Evolutionary conservation across 768 basidiomycete species (phyloP), one percentile per base, ranked within the genome.

Genomic region (Termitomyces sp.): DNA sequence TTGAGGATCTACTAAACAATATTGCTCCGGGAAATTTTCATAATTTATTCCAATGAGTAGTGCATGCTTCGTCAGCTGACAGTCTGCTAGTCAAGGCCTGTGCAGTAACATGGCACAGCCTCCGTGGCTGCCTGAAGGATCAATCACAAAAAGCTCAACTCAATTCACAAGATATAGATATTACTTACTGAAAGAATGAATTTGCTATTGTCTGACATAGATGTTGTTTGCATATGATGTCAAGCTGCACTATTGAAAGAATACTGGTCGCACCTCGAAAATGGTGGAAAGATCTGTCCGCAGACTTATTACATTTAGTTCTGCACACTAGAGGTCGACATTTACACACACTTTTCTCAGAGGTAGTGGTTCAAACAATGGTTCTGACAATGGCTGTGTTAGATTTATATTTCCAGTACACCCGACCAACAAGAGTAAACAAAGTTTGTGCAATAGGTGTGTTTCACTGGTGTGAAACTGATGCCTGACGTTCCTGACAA

Each of bases 31-130:
- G 9, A 58, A 29, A 31, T 58, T 58, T 3, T 37, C 46, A 10
- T 58, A 58, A 25, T 58, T 58, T 17, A 57, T 57, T 1, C 10
- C 56, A 36, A 57, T 49, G 2, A 57, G 45, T 2, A 57, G 56
- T 8, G 56, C 37, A 9, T 47, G 45, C 17, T 57, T 57, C 25
- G 46, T 45, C 9, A n/a, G 20, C 43, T n/a, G 14, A 29, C 29
- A 7, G 29, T 25, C 12, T 1, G 5, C 29, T 32, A 49, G 2
- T 17, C 3, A 15, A 8, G 12, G 12, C 31, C 29, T 15, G 29
- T 11, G 12, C 31, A 14, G 31, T 3, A 5, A 29, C 47, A 11
- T 12, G 4, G 31, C 7, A 32, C 48, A 49, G 15, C 15, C 48
- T 15, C 15, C 15, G 3, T 15, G n/a, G 7, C 8, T 15, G 31